Base-by-base conservation (phyloP, 345 rosid genomes). In the Salix caprea region DNA sequence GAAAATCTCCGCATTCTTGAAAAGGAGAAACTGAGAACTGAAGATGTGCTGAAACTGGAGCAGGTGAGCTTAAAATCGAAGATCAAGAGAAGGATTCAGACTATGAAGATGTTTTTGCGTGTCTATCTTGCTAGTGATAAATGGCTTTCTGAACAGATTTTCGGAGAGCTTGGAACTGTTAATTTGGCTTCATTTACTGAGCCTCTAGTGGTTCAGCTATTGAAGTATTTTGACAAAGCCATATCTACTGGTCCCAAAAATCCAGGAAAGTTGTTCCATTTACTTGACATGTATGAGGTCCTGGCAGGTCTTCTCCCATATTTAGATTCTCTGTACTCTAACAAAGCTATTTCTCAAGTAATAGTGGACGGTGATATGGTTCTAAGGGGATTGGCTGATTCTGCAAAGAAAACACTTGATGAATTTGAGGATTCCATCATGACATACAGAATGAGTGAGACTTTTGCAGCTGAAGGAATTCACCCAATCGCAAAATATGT, bases 221-320 rank as follows among this genome's bases (percentile, higher is more conserved):
- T 94, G 34, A 91, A 10, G 1, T 40, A 90, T 78, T 94, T 94
- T 67, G 98, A 89, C 12, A 90, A 91, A 78, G 98, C 97, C 32
- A 85, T 92, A 71, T 89, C 91, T 14, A 89, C 92, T 26, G 93
- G 97, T 48, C 90, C 97, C 21, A 88, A 88, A 54, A 87, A 85
- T n/a, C 97, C 96, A 0, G 97, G 90, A 83, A 91, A 93, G 70
- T 34, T 95, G 77, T 85, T 86, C 44, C 85, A 89, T 79, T 84
- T 92, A 68, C 92, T 92, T 48, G 95, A 89, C 77, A 94, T 94
- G 98, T 94, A 92, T 18, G 97, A 92, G 85, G 85, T 90, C 46
- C 77, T 90, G 37, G 82, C 86, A 1, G 92, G 88, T 77, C 91
- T 90, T 61, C 85, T 84, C 77, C 91, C 89, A 4, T 94, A 91